These are phyloP conservation scores for Rhododendron kiyosumense DNA, from an alignment of 148 eudicot species.

Conservation along the genomic window DNA sequence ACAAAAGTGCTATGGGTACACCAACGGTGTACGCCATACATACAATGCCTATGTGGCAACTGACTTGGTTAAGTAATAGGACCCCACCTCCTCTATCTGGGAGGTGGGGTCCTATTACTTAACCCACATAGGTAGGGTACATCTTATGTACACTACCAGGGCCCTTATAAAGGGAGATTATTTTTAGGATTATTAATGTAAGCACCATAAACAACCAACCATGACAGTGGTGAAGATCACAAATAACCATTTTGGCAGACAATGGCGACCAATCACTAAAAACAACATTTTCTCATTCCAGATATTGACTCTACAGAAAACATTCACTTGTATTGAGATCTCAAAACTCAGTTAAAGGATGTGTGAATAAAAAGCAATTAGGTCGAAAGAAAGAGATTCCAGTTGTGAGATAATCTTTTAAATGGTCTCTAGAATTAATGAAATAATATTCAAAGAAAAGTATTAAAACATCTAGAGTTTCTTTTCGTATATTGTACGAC, in stretches of 20 bases:
- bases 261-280: background rate
- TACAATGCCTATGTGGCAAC: no score
- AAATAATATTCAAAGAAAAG: background rate
- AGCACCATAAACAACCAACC: no score
- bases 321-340: background rate
- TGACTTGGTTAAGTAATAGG: no score
- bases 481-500: background rate
- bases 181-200: no score
- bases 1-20: no score
- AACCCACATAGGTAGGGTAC: no score
- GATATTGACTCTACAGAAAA: background rate
- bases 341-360: background rate
- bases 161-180: no score
- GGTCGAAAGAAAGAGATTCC: background rate
- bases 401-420: background rate
- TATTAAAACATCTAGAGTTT: background rate
- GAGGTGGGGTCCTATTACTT: no score
- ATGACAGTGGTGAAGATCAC: no score
- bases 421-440: background rate
- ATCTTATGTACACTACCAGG: no score
- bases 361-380: background rate
- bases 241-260: background rate
- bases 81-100: no score
- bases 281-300: background rate
- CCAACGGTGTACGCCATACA: no score